phyloP scores from a whole-genome alignment of 202 grass and related monocot species.

The Saccharum hybrid region DNA sequence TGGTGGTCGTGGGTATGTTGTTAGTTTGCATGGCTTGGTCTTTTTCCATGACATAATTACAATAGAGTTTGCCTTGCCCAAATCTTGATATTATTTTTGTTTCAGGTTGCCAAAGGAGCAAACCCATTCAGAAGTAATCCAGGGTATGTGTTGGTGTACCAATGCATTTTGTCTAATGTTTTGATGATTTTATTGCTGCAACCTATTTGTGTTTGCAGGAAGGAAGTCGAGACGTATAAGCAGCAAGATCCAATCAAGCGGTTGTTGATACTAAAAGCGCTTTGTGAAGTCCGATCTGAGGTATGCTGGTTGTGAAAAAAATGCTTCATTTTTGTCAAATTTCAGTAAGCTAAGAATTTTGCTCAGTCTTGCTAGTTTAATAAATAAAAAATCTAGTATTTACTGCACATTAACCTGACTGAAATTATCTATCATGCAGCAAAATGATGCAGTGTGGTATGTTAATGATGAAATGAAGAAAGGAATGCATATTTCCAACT shows the following conservation, averaged over 20 bases:
- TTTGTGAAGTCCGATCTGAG: conserved; percentile 89
- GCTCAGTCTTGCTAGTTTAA: not conserved
- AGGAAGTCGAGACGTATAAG: conserved; percentile 66
- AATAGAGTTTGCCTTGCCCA: conserved; percentile 12
- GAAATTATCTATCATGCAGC: conserved; percentile 57
- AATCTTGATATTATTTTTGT: conserved; percentile 33
- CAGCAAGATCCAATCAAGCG: conserved; percentile 69
- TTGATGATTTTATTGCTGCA: not conserved
- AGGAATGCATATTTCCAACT: conserved; percentile 66
- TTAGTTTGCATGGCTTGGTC: not conserved
- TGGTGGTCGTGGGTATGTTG: conserved; percentile 94
- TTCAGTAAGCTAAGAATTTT: conserved; percentile 28
- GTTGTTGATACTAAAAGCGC: conserved; percentile 82
- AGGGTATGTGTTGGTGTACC: conserved; percentile 60
- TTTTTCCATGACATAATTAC: conserved; percentile 14
- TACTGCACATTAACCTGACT: conserved; percentile 28
- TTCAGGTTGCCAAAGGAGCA: conserved; percentile 81
- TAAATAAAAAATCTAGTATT: conserved; percentile 32
- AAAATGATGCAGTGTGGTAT: conserved; percentile 78
- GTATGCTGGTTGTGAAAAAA: conserved; percentile 46
- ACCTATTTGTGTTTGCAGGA: conserved; percentile 54
- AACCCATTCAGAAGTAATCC: conserved; percentile 67
- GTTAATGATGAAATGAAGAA: conserved; percentile 76
- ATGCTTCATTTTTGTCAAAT: not conserved
- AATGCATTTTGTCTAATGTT: not conserved